Base-by-base conservation (phyloP, 495 filamentous ascomycete genomes). In the Poronia punctata region DNA sequence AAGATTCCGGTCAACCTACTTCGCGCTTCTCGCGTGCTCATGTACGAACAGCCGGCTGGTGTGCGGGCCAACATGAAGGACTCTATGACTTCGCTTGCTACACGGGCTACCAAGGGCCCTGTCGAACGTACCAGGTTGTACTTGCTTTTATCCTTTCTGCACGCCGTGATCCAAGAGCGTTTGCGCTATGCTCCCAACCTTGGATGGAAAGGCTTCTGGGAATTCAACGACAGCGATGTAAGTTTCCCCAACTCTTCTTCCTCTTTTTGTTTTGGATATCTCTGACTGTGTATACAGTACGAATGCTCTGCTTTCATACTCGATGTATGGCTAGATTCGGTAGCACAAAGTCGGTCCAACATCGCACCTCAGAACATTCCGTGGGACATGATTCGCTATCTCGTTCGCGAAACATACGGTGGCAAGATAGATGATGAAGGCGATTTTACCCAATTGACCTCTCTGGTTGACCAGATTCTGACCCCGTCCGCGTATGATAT, bases 151-250 rank as follows among this genome's bases (percentile, higher is more conserved):
- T 90, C 85, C 5, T 97, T 97, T 76, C 58, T 97, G 45, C 92
- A 99, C 53, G 92, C 93, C 9, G 90, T 99, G 9, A 77, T 99
- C 21, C 92, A 99, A 62, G 92, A 99, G 60, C 72, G 92, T 52
- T 71, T 99, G 46, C 85, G 92, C 43, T 99, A 99, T 55, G 90
- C 88, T 14, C 93, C 92, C 2, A 92, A 76, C 36, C 74, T 99
- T 40, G 92, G 92, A 37, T 97, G 93, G 92, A 95, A 95, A 69
- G 86, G 87, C 40, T 95, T 95, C 74, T 99, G 92, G 92, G 92
- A 99, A 67, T 99, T 99, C 59, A 99, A 99, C 57, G 92, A 99
- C 61, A 94, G 89, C 50, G 92, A 98, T 65, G 89, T 96, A 77
- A 83, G 88, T 77, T 35, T 43, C 40, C 31, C 35, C 21, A 17